Percentiles rank a stretch among this genome's conserved stretches.
Conservation (phyloP, 2,329 filamentous ascomycete genomes). For the Teratosphaeria destructans region DNA sequence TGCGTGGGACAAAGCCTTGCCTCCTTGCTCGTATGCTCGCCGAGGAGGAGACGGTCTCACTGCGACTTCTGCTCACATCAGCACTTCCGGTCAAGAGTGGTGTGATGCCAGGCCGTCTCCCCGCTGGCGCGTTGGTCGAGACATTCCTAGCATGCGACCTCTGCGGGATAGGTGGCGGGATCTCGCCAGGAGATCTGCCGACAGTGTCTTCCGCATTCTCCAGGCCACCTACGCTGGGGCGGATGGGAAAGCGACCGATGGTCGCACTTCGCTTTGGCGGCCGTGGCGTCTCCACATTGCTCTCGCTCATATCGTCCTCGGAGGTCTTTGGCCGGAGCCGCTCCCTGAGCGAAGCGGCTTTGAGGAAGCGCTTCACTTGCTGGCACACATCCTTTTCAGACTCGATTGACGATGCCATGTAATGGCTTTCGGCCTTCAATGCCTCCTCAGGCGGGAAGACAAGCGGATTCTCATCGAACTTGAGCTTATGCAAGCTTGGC, state of each 20-base stretch:
- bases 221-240: constrained; percentile 56
- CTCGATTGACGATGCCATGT: constrained; percentile 33
- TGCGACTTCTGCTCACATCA: constrained; percentile 56
- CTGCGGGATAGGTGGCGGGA: constrained; percentile 64
- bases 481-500: constrained; percentile 77
- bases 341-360: constrained; percentile 29
- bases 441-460: constrained; percentile 55
- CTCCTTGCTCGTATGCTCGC: constrained; percentile 45
- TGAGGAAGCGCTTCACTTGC: constrained; percentile 50
- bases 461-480: constrained; percentile 80
- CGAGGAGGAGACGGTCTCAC: constrained; percentile 44
- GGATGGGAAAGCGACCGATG: constrained; percentile 49
- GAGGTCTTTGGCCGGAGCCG: constrained; percentile 13
- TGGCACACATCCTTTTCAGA: constrained; percentile 51
- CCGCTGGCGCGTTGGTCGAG: constrained; percentile 23
- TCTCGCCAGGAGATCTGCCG: constrained; percentile 53
- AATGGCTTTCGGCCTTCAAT: constrained; percentile 20
- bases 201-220: constrained; percentile 50
- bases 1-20: constrained; percentile 49
- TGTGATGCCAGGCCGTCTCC: constrained; percentile 59
- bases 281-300: constrained; percentile 65
- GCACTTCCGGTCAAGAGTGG: constrained; percentile 54
- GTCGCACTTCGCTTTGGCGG: constrained; percentile 48
- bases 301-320: constrained; percentile 44
- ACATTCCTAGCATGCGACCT: constrained; percentile 62